These are phyloP conservation scores for Funneliformis mosseae DNA, from an alignment of 192 early-diverging fungal species.

Conservation along the genomic window DNA sequence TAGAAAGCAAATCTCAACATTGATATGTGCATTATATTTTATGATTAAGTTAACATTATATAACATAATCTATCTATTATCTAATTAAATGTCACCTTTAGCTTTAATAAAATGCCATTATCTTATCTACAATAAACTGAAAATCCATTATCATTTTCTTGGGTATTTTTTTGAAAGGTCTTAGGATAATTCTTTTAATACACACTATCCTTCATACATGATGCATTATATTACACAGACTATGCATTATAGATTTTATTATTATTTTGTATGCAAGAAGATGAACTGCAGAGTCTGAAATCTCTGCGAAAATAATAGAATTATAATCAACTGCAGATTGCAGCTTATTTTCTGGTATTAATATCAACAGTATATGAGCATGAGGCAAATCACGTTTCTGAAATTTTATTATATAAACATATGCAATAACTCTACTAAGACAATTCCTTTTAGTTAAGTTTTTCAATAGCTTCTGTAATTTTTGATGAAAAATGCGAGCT, in stretches of 20 bases:
- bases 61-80: slow-evolving; percentile 42
- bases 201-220: slow-evolving; percentile 33
- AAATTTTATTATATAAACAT: slow-evolving; percentile 40
- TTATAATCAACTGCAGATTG: slow-evolving; percentile 30
- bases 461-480: no score
- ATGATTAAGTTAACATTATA: slow-evolving; percentile 38
- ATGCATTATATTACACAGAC: slow-evolving; percentile 37
- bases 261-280: slow-evolving; percentile 35
- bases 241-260: slow-evolving; percentile 39
- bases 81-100: background rate
- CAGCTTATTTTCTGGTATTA: slow-evolving; percentile 24
- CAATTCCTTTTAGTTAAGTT: no score
- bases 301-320: slow-evolving; percentile 36
- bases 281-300: slow-evolving; percentile 25
- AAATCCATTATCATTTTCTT: slow-evolving; percentile 32
- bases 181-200: slow-evolving; percentile 40
- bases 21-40: slow-evolving; percentile 46
- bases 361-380: slow-evolving; percentile 41
- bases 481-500: no score
- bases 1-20: slow-evolving; percentile 43
- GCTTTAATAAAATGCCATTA: background rate
- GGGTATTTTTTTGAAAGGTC: slow-evolving; percentile 5
- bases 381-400: slow-evolving; percentile 50
- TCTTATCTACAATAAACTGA: slow-evolving; percentile 35
- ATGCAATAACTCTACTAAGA: no score